phyloP scores from a whole-genome alignment of 768 basidiomycete genomes.

The Rhodotorula babjevae region DNA sequence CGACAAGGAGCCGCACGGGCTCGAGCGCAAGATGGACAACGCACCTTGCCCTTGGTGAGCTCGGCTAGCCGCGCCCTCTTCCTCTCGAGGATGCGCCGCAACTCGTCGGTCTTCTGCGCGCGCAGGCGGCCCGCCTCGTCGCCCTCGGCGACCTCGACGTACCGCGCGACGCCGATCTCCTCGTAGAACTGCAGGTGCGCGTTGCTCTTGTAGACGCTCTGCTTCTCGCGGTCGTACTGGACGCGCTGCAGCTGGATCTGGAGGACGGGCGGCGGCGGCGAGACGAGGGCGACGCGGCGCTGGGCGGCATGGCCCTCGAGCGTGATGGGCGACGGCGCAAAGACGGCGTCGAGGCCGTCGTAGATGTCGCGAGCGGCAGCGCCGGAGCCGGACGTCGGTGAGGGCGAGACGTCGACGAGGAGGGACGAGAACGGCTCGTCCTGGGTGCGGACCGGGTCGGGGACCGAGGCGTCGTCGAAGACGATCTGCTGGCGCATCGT shows the following conservation, averaged over 20 bases:
- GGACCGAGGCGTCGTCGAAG: conserved; percentile 33
- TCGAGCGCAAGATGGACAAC: neutral
- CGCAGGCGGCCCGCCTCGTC: conserved; percentile 66
- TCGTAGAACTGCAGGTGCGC: conserved; percentile 88
- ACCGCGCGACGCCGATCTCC: conserved; percentile 84
- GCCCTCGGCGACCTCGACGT: conserved; percentile 51
- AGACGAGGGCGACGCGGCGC: conserved; percentile 79
- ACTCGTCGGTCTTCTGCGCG: conserved; percentile 63
- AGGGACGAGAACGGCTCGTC: conserved; percentile 91
- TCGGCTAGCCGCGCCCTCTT: conserved; percentile 57
- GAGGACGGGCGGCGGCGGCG: conserved; percentile 74
- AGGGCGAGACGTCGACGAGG: conserved; percentile 71
- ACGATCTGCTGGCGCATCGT: conserved; percentile 63
- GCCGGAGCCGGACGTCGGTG: neutral
- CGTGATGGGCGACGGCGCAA: conserved; percentile 69
- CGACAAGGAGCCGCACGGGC: no score
- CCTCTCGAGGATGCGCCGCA: conserved; percentile 62
- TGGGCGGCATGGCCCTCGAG: conserved; percentile 80
- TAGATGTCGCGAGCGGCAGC: conserved; percentile 71
- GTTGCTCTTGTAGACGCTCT: conserved; percentile 91
- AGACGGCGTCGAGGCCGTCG: conserved; percentile 85
- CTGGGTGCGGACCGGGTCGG: conserved; percentile 63
- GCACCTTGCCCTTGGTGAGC: conserved; percentile 25
- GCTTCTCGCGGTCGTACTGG: conserved; percentile 86
- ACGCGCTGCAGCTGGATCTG: conserved; percentile 95